Evolutionary conservation across 306 rosid species (phyloP).

Genomic region (Corylus avellana): DNA sequence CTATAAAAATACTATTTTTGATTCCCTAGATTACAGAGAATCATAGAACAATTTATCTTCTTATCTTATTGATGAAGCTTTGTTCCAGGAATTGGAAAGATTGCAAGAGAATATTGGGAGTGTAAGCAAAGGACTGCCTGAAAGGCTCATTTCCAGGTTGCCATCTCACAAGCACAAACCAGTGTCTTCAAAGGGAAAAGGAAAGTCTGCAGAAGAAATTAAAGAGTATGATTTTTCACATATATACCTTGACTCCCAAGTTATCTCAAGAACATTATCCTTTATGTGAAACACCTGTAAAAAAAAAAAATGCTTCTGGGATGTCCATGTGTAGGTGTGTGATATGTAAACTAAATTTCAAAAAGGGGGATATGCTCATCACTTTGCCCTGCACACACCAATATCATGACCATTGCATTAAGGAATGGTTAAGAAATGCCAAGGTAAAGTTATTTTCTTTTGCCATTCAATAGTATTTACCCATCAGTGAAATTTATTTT

Average conservation of each 20-base stretch:
- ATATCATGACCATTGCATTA: not conserved
- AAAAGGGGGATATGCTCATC: not conserved
- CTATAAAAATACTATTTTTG: too few species aligned
- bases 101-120: not conserved
- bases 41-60: not conserved
- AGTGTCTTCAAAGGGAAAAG: not conserved
- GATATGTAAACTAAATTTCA: not conserved
- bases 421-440: not conserved
- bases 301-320: not conserved
- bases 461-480: not conserved
- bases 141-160: not conserved
- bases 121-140: slow-evolving; percentile 2
- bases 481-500: not conserved
- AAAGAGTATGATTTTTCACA: not conserved
- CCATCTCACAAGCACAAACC: not conserved
- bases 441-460: not conserved
- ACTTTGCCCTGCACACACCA: not conserved
- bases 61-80: not conserved
- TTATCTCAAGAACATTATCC: too few species aligned
- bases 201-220: not conserved
- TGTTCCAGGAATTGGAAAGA: not conserved
- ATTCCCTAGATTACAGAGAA: not conserved
- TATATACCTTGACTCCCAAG: too few species aligned
- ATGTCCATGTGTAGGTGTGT: not conserved
- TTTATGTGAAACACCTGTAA: too few species aligned